phyloP scores from a whole-genome alignment of 1,139 yeast genomes.

The Magnusiomyces clavatus region DNA sequence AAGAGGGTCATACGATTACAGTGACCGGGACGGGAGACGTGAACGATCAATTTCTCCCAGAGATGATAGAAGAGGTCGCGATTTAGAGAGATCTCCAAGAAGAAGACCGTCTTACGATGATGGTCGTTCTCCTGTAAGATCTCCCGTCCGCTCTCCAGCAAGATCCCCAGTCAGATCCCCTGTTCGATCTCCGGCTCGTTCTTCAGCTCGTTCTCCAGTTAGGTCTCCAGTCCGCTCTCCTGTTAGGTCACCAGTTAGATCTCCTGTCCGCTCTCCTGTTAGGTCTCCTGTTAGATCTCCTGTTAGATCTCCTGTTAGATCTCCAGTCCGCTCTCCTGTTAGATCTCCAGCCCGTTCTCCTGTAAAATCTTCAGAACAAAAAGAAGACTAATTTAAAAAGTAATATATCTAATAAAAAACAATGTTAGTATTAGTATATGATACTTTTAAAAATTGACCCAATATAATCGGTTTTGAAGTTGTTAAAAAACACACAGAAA shows the following conservation, averaged over 20 bases:
- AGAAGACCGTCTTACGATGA: neutral
- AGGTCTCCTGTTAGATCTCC: neutral
- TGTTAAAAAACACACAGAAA: too few relatives aligned
- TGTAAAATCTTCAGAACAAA: neutral
- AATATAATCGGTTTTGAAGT: too few relatives aligned
- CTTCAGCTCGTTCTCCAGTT: neutral
- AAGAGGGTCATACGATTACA: neutral
- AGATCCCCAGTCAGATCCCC: conserved; percentile 1
- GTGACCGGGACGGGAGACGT: neutral
- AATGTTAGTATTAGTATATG: too few relatives aligned
- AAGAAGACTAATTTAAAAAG: too few relatives aligned
- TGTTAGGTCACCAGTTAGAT: neutral
- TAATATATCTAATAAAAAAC: too few relatives aligned
- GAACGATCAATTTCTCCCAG: neutral
- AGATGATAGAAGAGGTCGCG: too few relatives aligned
- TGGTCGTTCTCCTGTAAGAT: neutral
- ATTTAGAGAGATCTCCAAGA: too few relatives aligned
- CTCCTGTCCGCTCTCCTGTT: neutral
- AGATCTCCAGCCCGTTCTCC: neutral
- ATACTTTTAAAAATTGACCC: too few relatives aligned
- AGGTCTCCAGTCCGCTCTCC: neutral
- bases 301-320: neutral
- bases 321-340: neutral
- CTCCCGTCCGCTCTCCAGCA: conserved; percentile 1
- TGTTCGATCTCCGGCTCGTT: neutral